Evolutionary conservation across 441 rosid species (phyloP), one percentile per base, ranked within the genome.

Genomic region (Hypseocharis bilobata): DNA sequence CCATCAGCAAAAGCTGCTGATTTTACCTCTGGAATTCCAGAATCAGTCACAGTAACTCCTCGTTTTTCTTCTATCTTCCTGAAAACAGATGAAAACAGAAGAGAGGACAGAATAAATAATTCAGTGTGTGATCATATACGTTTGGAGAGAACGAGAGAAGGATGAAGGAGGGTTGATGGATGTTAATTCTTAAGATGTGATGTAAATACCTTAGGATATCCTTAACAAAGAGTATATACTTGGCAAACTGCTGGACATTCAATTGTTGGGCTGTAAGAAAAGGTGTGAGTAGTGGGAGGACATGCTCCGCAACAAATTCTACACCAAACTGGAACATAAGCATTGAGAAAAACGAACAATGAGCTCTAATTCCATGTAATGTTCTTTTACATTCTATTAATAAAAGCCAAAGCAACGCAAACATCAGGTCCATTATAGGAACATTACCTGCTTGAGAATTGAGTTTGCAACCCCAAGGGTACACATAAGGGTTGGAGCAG

Each of bases 401-500:
- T 16, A 52, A 65, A 60, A 47, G 2, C 51, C 67, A 55, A 66
- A 29, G 47, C 61, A 64, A 64, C 45, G 32, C 63, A 49, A 54
- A 56, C 34, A 51, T 11, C 28, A 11, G 3, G 30, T 36, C 62
- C 11, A n/a, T 58, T 11, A 44, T 59, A 1, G 0, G 38, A 47
- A 47, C 17, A n/a, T 66, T 71, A 90, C 98, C 96, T 87, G 91
- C 77, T 88, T 92, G 70, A 92, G 83, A 79, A 92, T 86, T 49
- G 97, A 85, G 79, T 83, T 90, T 70, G 94, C 88, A 60, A 92
- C 76, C 60, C 92, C 96, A 61, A 92, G 96, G 38, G 98, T 83
- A 70, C 96, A 92, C 94, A 92, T 92, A 40, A 92, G 96, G 25
- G 97, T 92, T 51, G 98, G 98, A 52, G 95, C 85, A 68, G 97